phyloP scores from a whole-genome alignment of 371 early-diverging fungal genomes.

The Mortierella sp. region DNA sequence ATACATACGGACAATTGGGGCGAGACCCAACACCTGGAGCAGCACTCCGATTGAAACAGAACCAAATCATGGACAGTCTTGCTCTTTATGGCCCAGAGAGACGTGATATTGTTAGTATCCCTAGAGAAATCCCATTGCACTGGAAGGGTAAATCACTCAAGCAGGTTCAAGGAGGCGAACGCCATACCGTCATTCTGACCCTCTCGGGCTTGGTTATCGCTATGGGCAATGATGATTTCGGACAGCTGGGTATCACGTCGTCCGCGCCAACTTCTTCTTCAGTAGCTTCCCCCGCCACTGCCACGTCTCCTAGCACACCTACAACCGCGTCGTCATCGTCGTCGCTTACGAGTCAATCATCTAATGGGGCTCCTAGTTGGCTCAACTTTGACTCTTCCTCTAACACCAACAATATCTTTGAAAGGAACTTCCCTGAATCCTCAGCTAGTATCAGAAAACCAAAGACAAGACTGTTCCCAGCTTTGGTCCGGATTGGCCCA shows the following conservation, averaged over 20 bases:
- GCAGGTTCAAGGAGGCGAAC: constrained; percentile 36
- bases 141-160: constrained; percentile 42
- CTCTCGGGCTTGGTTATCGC: constrained; percentile 32
- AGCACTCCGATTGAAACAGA: not conserved
- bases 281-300: not conserved
- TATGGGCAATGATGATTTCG: constrained; percentile 39
- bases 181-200: constrained; percentile 32
- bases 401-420: not conserved
- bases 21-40: not conserved
- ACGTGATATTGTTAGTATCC: not conserved
- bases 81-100: not conserved
- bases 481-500: constrained; percentile 23
- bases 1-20: constrained; percentile 38
- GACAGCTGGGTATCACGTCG: constrained; percentile 23
- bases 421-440: not conserved
- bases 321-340: not conserved
- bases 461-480: constrained; percentile 14
- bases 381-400: not conserved
- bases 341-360: not conserved
- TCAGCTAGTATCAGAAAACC: not conserved
- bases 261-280: not conserved
- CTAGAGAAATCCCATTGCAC: constrained; percentile 20
- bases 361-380: not conserved
- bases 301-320: not conserved
- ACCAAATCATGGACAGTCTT: not conserved